These are phyloP conservation scores for Hura crepitans DNA, from an alignment of 441 rosid genomes.

Conservation along the genomic window DNA sequence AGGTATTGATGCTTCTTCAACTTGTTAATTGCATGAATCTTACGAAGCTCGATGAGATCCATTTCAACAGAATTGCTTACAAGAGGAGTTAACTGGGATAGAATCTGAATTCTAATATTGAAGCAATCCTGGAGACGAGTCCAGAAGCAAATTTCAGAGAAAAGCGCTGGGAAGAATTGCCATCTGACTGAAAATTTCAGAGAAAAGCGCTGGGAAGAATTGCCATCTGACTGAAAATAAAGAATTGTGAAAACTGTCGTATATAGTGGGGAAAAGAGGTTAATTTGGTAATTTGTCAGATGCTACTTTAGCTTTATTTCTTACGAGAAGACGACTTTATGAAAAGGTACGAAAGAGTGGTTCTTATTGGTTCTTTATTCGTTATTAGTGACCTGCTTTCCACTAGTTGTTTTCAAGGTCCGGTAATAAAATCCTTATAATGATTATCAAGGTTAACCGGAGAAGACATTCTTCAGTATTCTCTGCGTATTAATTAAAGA, in stretches of 20 bases:
- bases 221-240: constrained; percentile 35
- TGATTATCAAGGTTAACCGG: background rate
- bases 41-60: constrained; percentile 31
- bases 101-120: background rate
- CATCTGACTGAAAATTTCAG: constrained; percentile 15
- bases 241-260: constrained; percentile 21
- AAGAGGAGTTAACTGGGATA: background rate
- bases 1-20: constrained; percentile 34
- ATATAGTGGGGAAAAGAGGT: constrained; percentile 33
- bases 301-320: constrained; percentile 22
- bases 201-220: constrained; percentile 10
- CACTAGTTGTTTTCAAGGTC: background rate
- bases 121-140: constrained; percentile 18
- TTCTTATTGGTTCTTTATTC: constrained; percentile 21
- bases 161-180: constrained; percentile 15
- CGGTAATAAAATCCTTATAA: background rate
- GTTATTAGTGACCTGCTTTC: constrained; percentile 21
- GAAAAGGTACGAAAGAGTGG: constrained; percentile 27
- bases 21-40: constrained; percentile 33
- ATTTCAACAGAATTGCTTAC: constrained; percentile 8
- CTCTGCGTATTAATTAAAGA: background rate
- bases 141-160: constrained; percentile 18
- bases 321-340: constrained; percentile 27
- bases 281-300: constrained; percentile 30
- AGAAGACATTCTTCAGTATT: background rate